Conservation (phyloP, 306 rosid genomes). For the Cucurbita ficifolia region DNA sequence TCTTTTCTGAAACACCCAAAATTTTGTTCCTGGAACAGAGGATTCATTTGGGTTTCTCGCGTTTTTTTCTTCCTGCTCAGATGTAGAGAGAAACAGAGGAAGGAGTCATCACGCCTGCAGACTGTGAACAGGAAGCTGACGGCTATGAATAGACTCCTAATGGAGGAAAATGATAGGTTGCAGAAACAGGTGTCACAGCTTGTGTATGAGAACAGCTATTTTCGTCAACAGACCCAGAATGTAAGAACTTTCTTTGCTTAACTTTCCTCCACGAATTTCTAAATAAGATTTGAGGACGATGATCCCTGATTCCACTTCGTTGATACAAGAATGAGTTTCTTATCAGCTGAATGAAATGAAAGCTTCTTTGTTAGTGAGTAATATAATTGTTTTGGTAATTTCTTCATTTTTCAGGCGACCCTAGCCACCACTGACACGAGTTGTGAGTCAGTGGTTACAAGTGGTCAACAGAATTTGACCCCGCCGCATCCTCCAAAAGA, state of each 20-base stretch:
- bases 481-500: conserved; percentile 98
- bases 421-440: conserved; percentile 87
- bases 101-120: conserved; percentile 87
- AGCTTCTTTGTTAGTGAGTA: neutral
- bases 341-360: neutral
- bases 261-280: neutral
- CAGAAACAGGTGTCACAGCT: conserved; percentile 95
- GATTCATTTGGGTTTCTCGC: neutral
- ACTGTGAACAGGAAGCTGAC: conserved; percentile 86
- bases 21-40: neutral
- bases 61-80: conserved; percentile 16
- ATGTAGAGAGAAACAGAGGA: conserved; percentile 97
- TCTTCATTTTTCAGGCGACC: conserved; percentile 30
- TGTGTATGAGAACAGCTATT: conserved; percentile 78
- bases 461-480: conserved; percentile 80
- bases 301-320: neutral
- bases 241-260: conserved; percentile 17
- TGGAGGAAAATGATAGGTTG: conserved; percentile 97
- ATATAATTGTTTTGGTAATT: neutral
- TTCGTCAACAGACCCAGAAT: conserved; percentile 89
- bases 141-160: conserved; percentile 83
- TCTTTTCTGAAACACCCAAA: neutral
- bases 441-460: conserved; percentile 92
- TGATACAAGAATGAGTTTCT: neutral
- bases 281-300: neutral